These are phyloP conservation scores for Globisporangium recalcitrans DNA, from an alignment of 352 stramenopile genomes.

Conservation along the genomic window DNA sequence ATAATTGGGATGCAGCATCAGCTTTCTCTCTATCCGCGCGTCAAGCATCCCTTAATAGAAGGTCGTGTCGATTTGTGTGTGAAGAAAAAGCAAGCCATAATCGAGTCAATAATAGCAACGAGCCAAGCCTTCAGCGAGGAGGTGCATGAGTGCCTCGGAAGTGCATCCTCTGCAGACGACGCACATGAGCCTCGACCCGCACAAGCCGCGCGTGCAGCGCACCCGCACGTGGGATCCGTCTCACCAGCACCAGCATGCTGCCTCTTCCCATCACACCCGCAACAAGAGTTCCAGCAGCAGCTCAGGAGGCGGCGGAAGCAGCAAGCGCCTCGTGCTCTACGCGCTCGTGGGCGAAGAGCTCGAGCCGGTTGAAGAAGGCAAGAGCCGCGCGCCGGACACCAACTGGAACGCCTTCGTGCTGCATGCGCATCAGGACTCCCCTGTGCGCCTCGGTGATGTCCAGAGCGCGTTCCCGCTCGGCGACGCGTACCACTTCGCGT, in stretches of 20 bases:
- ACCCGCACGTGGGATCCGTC: conserved; percentile 17
- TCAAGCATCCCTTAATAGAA: background rate
- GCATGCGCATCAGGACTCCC: conserved; percentile 10
- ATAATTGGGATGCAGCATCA: background rate
- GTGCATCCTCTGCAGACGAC: conserved; percentile 20
- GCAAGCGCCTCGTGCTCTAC: conserved; percentile 49
- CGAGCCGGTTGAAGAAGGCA: conserved; percentile 44
- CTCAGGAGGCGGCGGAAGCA: conserved; percentile 1
- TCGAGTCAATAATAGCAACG: background rate
- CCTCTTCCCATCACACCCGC: background rate
- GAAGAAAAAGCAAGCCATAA: background rate
- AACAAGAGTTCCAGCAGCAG: conserved; percentile 3
- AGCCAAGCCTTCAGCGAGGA: background rate
- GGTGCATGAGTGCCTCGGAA: conserved; percentile 21
- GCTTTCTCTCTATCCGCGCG: conserved; percentile 10
- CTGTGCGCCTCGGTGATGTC: conserved; percentile 49
- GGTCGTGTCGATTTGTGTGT: no score
- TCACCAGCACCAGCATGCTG: conserved; percentile 7
- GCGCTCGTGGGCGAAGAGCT: conserved; percentile 57
- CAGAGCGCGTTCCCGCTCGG: conserved; percentile 70
- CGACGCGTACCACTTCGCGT: conserved; percentile 65
- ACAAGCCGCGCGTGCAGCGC: conserved; percentile 18
- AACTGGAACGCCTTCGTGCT: conserved; percentile 77
- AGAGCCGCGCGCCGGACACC: conserved; percentile 38
- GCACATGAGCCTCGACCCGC: conserved; percentile 20